phyloP scores from a whole-genome alignment of 2,329 filamentous ascomycete genomes.

The Furcasterigmium furcatum region DNA sequence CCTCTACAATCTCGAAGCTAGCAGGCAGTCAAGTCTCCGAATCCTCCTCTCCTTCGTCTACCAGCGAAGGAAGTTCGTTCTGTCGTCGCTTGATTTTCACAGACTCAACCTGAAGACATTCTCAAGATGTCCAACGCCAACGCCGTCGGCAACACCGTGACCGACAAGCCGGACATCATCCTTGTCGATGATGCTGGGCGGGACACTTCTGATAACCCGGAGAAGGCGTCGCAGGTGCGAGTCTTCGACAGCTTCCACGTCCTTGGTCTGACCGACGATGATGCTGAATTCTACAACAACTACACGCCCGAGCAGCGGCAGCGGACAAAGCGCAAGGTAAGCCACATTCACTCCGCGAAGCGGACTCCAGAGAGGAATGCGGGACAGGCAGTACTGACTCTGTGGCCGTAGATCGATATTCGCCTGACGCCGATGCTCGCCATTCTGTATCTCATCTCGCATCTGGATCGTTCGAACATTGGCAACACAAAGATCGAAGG shows the following conservation, averaged over 20 bases:
- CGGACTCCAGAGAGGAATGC: no score
- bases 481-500: slow-evolving; percentile 48
- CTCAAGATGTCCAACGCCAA: no score
- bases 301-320: slow-evolving; percentile 17
- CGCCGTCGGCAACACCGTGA: neutral
- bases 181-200: slow-evolving; percentile 15
- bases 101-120: no score
- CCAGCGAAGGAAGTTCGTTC: no score
- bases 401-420: slow-evolving; percentile 6
- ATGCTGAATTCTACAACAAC: slow-evolving; percentile 22
- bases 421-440: slow-evolving; percentile 47
- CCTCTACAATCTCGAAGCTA: no score
- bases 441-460: slow-evolving; percentile 52
- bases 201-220: slow-evolving; percentile 4
- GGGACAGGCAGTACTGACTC: neutral
- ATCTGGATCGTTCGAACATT: slow-evolving; percentile 52
- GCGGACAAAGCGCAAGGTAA: slow-evolving; percentile 19
- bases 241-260: slow-evolving; percentile 23
- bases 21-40: no score
- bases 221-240: slow-evolving; percentile 15
- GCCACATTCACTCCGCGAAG: no score
- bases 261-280: slow-evolving; percentile 20
- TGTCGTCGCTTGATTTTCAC: no score
- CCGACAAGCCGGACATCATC: slow-evolving; percentile 18
- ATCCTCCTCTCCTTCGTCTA: no score